Percentiles rank a stretch among this genome's conserved stretches.
These are phyloP conservation scores for Filobasidium wieringae DNA, from an alignment of 768 basidiomycete species.

Conservation along the genomic window DNA sequence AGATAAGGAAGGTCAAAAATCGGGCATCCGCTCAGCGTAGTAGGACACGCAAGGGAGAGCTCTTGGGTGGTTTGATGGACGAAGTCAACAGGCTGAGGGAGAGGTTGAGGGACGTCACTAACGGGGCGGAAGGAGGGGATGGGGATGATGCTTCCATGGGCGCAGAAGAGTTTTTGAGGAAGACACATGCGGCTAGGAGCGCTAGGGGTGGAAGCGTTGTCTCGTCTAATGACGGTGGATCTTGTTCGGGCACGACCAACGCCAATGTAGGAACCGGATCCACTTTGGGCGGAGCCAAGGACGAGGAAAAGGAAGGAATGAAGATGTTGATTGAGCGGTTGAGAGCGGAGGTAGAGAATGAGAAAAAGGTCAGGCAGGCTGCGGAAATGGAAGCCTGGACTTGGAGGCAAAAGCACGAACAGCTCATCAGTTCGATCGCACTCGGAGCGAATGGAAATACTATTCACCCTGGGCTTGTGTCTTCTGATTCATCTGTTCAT, in stretches of 20 bases:
- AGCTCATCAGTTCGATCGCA: background rate
- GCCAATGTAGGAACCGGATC: too few species aligned
- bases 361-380: conserved; percentile 3
- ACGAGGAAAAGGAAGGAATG: conserved; percentile 13
- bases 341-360: conserved; percentile 4
- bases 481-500: too few species aligned
- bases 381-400: conserved; percentile 9
- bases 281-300: background rate
- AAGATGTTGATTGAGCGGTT: conserved; percentile 11
- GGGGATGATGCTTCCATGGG: background rate
- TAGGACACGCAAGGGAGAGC: conserved; percentile 13
- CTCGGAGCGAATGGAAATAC: background rate
- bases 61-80: conserved; percentile 3
- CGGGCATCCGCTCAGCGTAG: conserved; percentile 12
- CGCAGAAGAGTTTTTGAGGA: background rate
- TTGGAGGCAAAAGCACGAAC: background rate
- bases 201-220: background rate
- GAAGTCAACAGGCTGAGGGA: conserved; percentile 12
- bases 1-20: conserved; percentile 18
- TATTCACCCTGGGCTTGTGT: background rate
- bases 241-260: too few species aligned
- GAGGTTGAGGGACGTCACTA: conserved; percentile 2
- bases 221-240: too few species aligned
- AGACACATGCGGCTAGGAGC: background rate
- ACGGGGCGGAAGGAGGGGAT: background rate